Percentiles rank a stretch among this genome's conserved stretches.
These are phyloP conservation scores for Arachis stenosperma DNA, from an alignment of 306 rosid species.

Conservation along the genomic window DNA sequence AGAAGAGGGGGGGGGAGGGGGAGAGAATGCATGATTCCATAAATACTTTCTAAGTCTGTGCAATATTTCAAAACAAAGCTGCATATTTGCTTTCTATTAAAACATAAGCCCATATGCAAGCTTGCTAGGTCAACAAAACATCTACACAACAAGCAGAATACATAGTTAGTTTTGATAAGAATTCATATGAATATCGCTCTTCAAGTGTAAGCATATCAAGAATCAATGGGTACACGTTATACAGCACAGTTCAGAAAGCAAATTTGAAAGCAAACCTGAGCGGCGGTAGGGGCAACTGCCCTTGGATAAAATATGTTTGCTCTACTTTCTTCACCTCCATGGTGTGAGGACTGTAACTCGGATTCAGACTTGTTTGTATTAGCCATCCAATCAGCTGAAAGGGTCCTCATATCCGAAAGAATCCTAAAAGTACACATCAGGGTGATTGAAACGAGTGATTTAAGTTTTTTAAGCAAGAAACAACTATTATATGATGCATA, in stretches of 20 bases:
- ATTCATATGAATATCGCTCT: constrained; percentile 11
- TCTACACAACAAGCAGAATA: constrained; percentile 18
- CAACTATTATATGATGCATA: constrained; percentile 12
- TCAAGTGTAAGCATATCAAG: constrained; percentile 17
- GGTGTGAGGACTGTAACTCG: constrained; percentile 77
- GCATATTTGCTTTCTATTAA: constrained; percentile 23
- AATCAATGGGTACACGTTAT: constrained; percentile 21
- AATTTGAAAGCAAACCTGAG: constrained; percentile 70
- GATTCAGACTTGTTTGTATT: constrained; percentile 85
- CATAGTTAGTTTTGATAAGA: constrained; percentile 26
- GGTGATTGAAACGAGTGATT: constrained; percentile 38
- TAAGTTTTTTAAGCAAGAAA: constrained; percentile 5
- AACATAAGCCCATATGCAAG: background rate
- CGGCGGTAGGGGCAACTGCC: constrained; percentile 95
- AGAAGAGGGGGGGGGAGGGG: too few relatives aligned
- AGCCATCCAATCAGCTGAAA: constrained; percentile 99
- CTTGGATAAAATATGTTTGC: constrained; percentile 80
- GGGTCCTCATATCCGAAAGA: constrained; percentile 98
- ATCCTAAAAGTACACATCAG: constrained; percentile 69
- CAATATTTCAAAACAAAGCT: constrained; percentile 13
- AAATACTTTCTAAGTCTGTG: constrained; percentile 9
- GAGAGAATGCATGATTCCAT: background rate
- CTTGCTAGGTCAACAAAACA: constrained; percentile 28
- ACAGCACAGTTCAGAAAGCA: constrained; percentile 23
- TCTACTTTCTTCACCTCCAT: constrained; percentile 95